These are phyloP conservation scores for Heterobasidion annosum DNA, from an alignment of 1,284 basidiomycete genomes.

Conservation along the genomic window DNA sequence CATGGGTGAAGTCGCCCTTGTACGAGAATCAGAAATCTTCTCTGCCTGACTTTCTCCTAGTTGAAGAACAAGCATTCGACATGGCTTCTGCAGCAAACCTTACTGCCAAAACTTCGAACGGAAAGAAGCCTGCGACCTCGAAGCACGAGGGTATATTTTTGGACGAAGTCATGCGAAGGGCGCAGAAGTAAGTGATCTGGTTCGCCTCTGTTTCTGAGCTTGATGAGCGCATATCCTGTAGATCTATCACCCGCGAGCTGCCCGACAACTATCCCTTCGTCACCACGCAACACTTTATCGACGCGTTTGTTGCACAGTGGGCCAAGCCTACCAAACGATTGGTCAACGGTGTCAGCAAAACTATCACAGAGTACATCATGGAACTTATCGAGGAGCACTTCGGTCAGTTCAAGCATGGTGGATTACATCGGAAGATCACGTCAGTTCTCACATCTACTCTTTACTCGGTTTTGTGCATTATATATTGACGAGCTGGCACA, in stretches of 20 bases:
- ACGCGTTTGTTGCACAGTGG: constrained; percentile 39
- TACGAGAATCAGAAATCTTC: no score
- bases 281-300: constrained; percentile 44
- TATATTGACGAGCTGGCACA: constrained; percentile 18
- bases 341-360: constrained; percentile 32
- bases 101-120: no score
- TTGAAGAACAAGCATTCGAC: no score
- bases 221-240: constrained; percentile 15
- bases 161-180: no score
- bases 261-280: constrained; percentile 58
- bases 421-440: constrained; percentile 43
- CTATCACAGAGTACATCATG: constrained; percentile 30
- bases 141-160: no score
- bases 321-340: constrained; percentile 32
- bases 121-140: no score
- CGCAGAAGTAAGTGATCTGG: neutral
- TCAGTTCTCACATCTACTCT: constrained; percentile 20
- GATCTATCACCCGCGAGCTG: constrained; percentile 59
- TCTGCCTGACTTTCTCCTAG: no score
- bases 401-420: constrained; percentile 39
- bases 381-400: constrained; percentile 40
- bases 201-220: neutral
- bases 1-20: no score
- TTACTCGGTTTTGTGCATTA: neutral
- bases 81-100: no score